These are phyloP conservation scores for Saccharomycopsis schoenii DNA, from an alignment of 805 yeast species.

Conservation along the genomic window DNA sequence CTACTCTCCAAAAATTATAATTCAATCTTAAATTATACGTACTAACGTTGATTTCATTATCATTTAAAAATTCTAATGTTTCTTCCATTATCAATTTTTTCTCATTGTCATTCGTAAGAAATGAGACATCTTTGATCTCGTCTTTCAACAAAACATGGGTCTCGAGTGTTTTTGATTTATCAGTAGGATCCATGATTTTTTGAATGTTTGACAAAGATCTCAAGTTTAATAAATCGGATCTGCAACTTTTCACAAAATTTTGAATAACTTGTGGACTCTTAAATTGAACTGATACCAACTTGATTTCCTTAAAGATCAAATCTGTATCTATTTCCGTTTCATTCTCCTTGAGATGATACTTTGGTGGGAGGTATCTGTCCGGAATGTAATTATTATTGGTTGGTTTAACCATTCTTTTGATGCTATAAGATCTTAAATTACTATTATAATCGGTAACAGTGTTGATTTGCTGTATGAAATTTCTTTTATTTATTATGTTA, in stretches of 20 bases:
- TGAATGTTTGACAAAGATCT: conserved; percentile 66
- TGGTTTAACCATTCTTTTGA: background rate
- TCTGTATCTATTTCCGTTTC: conserved; percentile 52
- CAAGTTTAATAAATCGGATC: conserved; percentile 54
- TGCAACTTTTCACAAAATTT: conserved; percentile 38
- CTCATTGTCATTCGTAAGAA: conserved; percentile 28
- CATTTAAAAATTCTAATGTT: conserved; percentile 35
- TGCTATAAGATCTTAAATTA: background rate
- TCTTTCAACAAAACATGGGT: conserved; percentile 49
- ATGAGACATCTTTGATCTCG: conserved; percentile 25
- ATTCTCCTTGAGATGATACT: conserved; percentile 31
- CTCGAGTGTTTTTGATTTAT: background rate
- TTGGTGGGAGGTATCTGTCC: conserved; percentile 46
- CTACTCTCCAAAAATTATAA: conserved; percentile 82
- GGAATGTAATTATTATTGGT: conserved; percentile 1
- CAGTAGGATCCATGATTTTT: conserved; percentile 21
- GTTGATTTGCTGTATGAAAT: background rate
- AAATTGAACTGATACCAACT: conserved; percentile 58
- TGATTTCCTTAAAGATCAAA: conserved; percentile 47
- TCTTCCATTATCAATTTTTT: conserved; percentile 30
- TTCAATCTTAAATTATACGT: conserved; percentile 49
- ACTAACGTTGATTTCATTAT: conserved; percentile 35
- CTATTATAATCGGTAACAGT: background rate
- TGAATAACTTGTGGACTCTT: conserved; percentile 57
- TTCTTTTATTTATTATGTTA: background rate